Base-by-base conservation (phyloP, 768 basidiomycete species). In the Pisolithus marmoratus region DNA sequence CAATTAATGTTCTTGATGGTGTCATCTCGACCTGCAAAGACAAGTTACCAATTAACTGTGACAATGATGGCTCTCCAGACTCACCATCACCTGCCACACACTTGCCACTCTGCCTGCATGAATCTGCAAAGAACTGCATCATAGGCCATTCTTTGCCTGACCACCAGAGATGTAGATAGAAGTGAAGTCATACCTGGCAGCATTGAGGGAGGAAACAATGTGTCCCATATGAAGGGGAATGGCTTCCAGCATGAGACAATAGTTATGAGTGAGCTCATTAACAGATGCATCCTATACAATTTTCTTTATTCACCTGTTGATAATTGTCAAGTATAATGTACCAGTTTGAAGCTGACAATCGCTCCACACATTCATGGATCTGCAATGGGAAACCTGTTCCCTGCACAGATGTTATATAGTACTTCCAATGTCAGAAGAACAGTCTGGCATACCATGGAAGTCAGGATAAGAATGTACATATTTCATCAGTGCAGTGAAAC, bases 381-480 rank as follows among this genome's bases (percentile, higher is more conserved):
- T 2, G 95, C 95, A 43, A 98, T 83, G 1, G 96, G 96, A 1
- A 94, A 97, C 54, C 96, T 80, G 69, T 99, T 99, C 37, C 95
- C 94, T 94, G 68, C 20, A 45, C 34, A 8, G 38, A 37, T 11
- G 6, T 53, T 31, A 50, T 51, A 49, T 38, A 37, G 46, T 29
- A n/a, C 14, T 31, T 34, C 23, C 38, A 27, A 4, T 26, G 11
- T 12, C 15, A 27, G 34, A 38, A 19, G 19, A 15, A 1, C 22
- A 23, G 22, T 12, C 22, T 31, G 22, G 43, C 67, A 38, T 60
- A 88, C 93, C 94, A 66, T 93, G 91, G 54, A 96, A 79, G 65
- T 99, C 95, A 0, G 95, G 95, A 70, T 98, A 98, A 62, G 98
- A 78, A 63, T 98, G 93, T 49, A 95, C 68, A 68, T 94, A 85